Evolutionary conservation across 495 filamentous ascomycete genomes (phyloP), one percentile per base, ranked within the genome.

Genomic region (Gamarada debralockiae): DNA sequence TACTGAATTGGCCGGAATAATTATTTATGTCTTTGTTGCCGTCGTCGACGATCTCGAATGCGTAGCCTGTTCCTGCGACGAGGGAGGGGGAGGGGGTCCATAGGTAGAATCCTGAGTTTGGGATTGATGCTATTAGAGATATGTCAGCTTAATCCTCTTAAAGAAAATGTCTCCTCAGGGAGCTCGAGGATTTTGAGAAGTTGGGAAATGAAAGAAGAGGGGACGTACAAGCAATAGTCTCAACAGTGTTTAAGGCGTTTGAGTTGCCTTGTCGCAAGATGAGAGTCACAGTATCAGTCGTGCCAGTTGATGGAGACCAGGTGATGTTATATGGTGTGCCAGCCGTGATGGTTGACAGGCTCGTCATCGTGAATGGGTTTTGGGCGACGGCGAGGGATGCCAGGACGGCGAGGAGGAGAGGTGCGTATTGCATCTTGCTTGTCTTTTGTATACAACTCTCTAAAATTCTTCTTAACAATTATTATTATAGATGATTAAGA

Each of bases 21-120:
- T 86, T 84, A 13, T n/a, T 20, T 0, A 50, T 46, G 21, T 3
- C 20, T 1, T 61, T 22, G 65, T 83, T 65, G 10, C 41, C 48
- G 59, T 80, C 80, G 54, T 69, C 61, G 58, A 79, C 61, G 55
- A 84, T 85, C 59, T 81, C 66, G 53, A 84, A 67, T 39, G 80
- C 76, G 70, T 84, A 84, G 61, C 78, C 71, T 23, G 66, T 58
- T 53, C 73, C 67, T 49, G 60, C 61, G 40, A 64, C 65, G 36
- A 83, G 67, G 41, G 67, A 53, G 45, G 68, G 53, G 29, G 72
- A 69, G 5, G 74, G 69, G 15, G 66, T 70, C 76, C 80, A 83
- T 56, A 72, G 73, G 70, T 70, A 81, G 53, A 62, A 72, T 58
- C 82, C 81, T 40, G 69, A 69, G 72, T 85, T 84, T 53, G 59